These are phyloP conservation scores for Pseudogymnoascus sp. DNA, from an alignment of 2,329 filamentous ascomycete species.

Conservation along the genomic window DNA sequence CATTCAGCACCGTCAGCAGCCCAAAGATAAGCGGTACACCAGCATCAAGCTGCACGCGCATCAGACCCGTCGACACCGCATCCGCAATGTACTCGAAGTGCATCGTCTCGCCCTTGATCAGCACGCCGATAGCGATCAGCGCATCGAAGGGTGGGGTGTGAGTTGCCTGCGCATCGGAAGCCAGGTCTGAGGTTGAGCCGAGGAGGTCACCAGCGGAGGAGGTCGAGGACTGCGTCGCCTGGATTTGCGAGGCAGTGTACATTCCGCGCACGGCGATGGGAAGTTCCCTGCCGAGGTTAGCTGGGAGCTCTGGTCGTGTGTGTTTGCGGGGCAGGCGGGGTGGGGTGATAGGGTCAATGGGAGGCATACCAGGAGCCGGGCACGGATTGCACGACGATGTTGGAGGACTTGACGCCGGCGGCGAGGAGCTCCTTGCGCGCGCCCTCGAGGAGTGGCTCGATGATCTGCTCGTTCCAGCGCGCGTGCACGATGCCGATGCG, in stretches of 20 bases:
- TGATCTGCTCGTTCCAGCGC: constrained; percentile 81
- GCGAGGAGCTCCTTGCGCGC: constrained; percentile 68
- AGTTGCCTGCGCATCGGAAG: constrained; percentile 36
- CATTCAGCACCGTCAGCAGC: constrained; percentile 76
- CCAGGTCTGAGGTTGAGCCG: constrained; percentile 60
- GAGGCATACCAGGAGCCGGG: constrained; percentile 65
- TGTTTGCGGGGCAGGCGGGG: neutral
- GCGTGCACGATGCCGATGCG: constrained; percentile 94
- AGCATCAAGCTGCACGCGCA: constrained; percentile 86
- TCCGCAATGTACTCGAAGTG: constrained; percentile 99
- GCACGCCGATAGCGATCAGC: constrained; percentile 86
- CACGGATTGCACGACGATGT: constrained; percentile 83
- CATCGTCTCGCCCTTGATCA: constrained; percentile 99
- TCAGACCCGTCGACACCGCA: constrained; percentile 80
- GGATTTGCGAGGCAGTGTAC: constrained; percentile 78
- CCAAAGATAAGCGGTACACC: constrained; percentile 89
- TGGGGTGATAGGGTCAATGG: neutral
- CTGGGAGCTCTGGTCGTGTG: neutral
- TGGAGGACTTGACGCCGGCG: constrained; percentile 75
- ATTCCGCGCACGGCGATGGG: constrained; percentile 79
- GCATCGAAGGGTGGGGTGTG: constrained; percentile 71
- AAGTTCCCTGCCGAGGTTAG: constrained; percentile 47
- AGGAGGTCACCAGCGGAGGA: constrained; percentile 68
- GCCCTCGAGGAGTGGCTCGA: constrained; percentile 74
- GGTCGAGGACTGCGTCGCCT: constrained; percentile 56